A percentile compares a stretch with the other conserved stretches of the same genome.
phyloP scores from a whole-genome alignment of 306 rosid genomes.

The Quercus aquifolioides region DNA sequence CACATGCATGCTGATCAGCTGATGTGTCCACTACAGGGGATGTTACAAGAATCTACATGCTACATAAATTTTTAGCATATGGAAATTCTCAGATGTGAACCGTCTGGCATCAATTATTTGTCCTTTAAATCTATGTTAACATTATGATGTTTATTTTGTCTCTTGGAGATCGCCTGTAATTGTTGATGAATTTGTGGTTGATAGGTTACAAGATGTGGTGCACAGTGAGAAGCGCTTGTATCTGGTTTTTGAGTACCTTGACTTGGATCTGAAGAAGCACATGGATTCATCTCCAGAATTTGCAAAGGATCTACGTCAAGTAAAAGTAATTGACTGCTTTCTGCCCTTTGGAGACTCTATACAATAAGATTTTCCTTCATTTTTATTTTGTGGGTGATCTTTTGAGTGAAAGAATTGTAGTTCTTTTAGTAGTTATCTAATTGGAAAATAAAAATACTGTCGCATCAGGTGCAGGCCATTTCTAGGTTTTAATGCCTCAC shows the following conservation, averaged over 20 bases:
- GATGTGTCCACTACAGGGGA: background rate
- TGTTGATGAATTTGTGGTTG: constrained; percentile 31
- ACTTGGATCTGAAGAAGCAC: constrained; percentile 95
- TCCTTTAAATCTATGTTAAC: background rate
- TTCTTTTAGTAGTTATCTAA: background rate
- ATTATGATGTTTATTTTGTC: background rate
- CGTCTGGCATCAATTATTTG: background rate
- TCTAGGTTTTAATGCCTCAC: background rate
- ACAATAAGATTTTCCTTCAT: background rate
- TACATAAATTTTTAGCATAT: background rate
- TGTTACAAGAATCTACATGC: background rate
- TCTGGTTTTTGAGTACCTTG: constrained; percentile 94
- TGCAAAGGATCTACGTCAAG: constrained; percentile 76
- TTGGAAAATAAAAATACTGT: background rate
- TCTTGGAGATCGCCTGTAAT: constrained; percentile 1
- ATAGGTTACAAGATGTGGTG: constrained; percentile 90
- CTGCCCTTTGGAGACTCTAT: background rate
- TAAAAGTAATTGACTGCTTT: constrained; percentile 53
- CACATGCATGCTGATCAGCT: too few relatives aligned
- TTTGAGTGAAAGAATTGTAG: background rate
- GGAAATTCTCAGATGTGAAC: background rate
- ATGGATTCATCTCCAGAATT: constrained; percentile 98
- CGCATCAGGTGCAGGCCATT: background rate
- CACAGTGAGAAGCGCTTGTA: constrained; percentile 91
- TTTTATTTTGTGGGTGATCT: background rate